Evolutionary conservation across 768 basidiomycete species (phyloP), one percentile per base, ranked within the genome.

Genomic region (Rickenella mellea): DNA sequence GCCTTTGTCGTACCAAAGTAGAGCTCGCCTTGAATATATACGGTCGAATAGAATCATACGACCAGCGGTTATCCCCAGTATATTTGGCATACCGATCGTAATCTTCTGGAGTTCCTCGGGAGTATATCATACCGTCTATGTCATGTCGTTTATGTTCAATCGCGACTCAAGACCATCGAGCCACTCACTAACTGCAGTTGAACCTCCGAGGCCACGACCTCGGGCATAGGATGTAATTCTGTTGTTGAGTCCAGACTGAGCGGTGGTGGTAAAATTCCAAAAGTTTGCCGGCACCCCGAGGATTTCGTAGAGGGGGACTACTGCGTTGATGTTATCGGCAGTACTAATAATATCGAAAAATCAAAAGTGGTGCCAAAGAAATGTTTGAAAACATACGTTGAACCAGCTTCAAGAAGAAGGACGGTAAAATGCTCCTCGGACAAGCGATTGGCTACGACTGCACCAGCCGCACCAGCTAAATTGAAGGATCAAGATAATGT

Each of bases 81-180:
- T 46, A 40, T 2, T 30, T 33, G 6, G 52, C 51, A 17, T 35
- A 44, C 21, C 45, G 44, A 35, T 53, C 38, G 9, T 21, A 53
- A 38, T 53, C 50, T 6, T 53, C 52, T 14, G 31, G 10, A 4
- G 52, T 46, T 1, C 52, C 52, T 19, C 48, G 48, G 24, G 45
- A 43, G 39, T 48, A 53, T 19, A 44, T 22, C 52, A 53, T 49
- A 27, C 27, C 27, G 37, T 53, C 51, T 51, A 27, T 11, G n/a
- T 10, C 7, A 26, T 27, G 20, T 9, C 33, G 17, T n/a, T 12
- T 2, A 40, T 5, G 3, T 33, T 25, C 20, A 9, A 28, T 15
- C 6, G 17, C 19, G 22, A 41, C 25, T 40, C 11, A 11, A 10
- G 25, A 27, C 21, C n/a, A 19, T 17, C 24, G 17, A 2, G 15